Base-by-base conservation (phyloP, 306 rosid genomes). In the Trifolium fragiferum region DNA sequence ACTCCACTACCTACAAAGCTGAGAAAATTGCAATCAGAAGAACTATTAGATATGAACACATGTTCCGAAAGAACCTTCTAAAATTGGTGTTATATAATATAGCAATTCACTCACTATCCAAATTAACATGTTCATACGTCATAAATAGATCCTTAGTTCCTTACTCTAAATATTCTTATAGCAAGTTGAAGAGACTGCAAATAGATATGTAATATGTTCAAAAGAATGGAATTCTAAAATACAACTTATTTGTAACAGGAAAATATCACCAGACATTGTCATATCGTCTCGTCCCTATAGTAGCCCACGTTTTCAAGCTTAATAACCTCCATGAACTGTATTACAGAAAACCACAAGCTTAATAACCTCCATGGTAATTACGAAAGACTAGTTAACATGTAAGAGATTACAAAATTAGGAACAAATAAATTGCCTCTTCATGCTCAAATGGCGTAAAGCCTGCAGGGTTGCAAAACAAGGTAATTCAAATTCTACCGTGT, bases 1-100 rank as follows among this genome's bases (percentile, higher is more conserved):
- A 90, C 95, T 75, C 97, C 97, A 53, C 88, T 92, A n/a, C n/a
- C n/a, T n/a, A 49, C 97, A 94, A 64, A 94, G 89, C 99, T 94
- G 89, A 16, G 62, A 71, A 79, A 65, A 21, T 61, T 38, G 77
- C 74, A 76, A 74, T 55, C 60, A 74, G 32, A 82, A 78, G 57
- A 8, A 70, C 30, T 47, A 43, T 83, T 62, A 78, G 77, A 47
- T 46, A 47, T 72, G 35, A 18, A 50, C 66, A 66, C 6, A 44
- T 8, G 19, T 8, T 53, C 30, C 55, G 27, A 74, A 19, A 23
- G 25, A 73, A 68, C 40, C 68, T 73, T 73, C 49, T 59, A 9
- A 43, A 72, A 57, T 20, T 49, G 44, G 43, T 50, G 40, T 41
- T 41, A 40, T 3, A 19, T 37, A 64, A 19, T 16, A 55, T 15